Percentiles rank a stretch among this genome's conserved stretches.
Conservation (phyloP, 2,329 filamentous ascomycete genomes). For the Clarireedia monteithiana region DNA sequence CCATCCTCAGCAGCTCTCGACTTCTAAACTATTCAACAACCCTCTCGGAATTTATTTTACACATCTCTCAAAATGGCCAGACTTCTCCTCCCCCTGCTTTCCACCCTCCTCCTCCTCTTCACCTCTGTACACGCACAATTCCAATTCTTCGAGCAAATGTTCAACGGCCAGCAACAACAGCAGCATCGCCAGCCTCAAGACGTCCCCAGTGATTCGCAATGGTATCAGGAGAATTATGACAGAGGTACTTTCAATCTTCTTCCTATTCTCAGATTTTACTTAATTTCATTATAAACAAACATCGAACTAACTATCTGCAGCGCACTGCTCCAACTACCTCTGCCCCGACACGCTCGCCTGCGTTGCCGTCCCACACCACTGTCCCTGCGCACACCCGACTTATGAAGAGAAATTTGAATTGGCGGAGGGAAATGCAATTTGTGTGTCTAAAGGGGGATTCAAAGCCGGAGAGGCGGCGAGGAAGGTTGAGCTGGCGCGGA, state of each 20-base stretch:
- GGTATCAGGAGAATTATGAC: conserved; percentile 68
- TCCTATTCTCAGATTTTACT: not conserved
- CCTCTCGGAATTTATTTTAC: not conserved
- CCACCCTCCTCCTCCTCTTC: conserved; percentile 48
- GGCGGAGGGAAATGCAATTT: conserved; percentile 64
- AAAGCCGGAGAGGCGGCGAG: conserved; percentile 61
- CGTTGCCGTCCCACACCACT: conserved; percentile 95
- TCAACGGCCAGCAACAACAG: conserved; percentile 54
- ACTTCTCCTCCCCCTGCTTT: conserved; percentile 31
- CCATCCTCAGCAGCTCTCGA: not conserved
- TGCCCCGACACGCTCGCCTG: conserved; percentile 93
- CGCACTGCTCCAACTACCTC: conserved; percentile 87
- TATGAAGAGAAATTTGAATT: conserved; percentile 73
- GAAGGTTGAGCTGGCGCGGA: conserved; percentile 74
- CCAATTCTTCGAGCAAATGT: conserved; percentile 98
- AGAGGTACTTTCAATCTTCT: conserved; percentile 42
- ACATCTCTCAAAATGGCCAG: conserved; percentile 19
- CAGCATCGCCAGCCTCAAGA: conserved; percentile 55
- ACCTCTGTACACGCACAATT: conserved; percentile 68
- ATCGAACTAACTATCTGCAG: conserved; percentile 33
- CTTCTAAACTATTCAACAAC: not conserved
- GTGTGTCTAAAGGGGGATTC: conserved; percentile 68
- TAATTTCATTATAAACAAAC: not conserved
- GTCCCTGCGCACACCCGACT: conserved; percentile 76
- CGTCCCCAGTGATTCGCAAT: conserved; percentile 72